Base-by-base conservation (phyloP, 495 filamentous ascomycete species). In the Annulohypoxylon stygium region DNA sequence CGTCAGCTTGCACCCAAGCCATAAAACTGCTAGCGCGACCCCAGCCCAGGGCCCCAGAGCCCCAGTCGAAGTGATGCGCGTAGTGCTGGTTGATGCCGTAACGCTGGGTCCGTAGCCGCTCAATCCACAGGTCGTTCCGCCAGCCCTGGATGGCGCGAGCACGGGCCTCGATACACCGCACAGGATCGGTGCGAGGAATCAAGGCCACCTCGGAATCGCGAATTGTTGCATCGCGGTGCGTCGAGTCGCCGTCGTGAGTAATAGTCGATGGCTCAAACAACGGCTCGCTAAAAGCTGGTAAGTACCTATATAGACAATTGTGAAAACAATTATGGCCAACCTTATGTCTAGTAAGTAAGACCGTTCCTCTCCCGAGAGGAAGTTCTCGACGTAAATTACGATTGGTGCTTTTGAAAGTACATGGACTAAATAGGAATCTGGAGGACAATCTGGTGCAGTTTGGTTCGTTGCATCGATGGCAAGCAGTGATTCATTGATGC, bases 171-270 rank as follows among this genome's bases (percentile, higher is more conserved):
- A 86, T 77, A 75, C 83, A 86, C 41, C 81, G 76, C 43, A 85
- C 83, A 0, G 34, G 48, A 10, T 77, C 75, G 7, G 81, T 82
- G 7, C 83, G 81, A 10, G 83, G 82, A 37, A 86, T 60, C 33
- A 86, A 16, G n/a, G 83, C 83, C 9, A 86, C 83, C 37, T 85
- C 81, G 1, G 83, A 86, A 76, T 86, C 83, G 25, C 83, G 81
- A 47, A 85, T 67, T 26, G 77, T 70, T 18, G 72, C 60, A 45
- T 81, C 76, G n/a, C 73, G 80, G 4, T 77, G 71, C 33, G 75
- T 71, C 5, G 78, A 74, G 4, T 71, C 63, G 41, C 78, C 82
- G 63, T 84, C 76, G 69, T 81, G 70, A 3, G 83, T 85, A 37
- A 83, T 70, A 8, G 83, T 85, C 0, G 83, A 81, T 0, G 83